Conservation (phyloP, 2,329 filamentous ascomycete genomes). For the Paramyrothecium sp. region DNA sequence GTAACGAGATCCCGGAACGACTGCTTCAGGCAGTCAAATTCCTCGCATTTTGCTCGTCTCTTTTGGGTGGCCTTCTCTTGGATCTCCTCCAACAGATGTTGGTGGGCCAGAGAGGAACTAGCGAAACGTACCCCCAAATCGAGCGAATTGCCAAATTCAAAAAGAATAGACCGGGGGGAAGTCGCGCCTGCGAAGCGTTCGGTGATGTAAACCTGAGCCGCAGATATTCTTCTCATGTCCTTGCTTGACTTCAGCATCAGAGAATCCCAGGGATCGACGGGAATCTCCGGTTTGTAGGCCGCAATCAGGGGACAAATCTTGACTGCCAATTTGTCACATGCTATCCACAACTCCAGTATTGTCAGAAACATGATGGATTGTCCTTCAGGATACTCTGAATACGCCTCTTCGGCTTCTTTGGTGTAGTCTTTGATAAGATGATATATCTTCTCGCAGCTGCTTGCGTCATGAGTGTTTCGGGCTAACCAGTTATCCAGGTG, state of each 20-base stretch:
- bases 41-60: background rate
- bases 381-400: slow-evolving; percentile 38
- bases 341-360: slow-evolving; percentile 56
- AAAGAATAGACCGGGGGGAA: background rate
- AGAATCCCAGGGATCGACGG: slow-evolving; percentile 30
- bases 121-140: slow-evolving; percentile 50
- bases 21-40: background rate
- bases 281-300: slow-evolving; percentile 45
- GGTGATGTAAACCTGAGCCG: slow-evolving; percentile 45
- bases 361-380: slow-evolving; percentile 55
- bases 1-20: background rate
- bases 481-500: slow-evolving; percentile 36
- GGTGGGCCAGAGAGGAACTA: slow-evolving; percentile 30
- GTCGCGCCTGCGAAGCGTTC: slow-evolving; percentile 7
- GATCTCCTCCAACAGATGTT: background rate
- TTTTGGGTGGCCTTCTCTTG: background rate
- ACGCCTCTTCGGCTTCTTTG: slow-evolving; percentile 20
- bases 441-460: slow-evolving; percentile 25
- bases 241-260: slow-evolving; percentile 41
- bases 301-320: slow-evolving; percentile 35
- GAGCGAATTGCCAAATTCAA: slow-evolving; percentile 17
- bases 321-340: slow-evolving; percentile 47
- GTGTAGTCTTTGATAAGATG: slow-evolving; percentile 32
- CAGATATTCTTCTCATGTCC: slow-evolving; percentile 42
- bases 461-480: slow-evolving; percentile 8